Evolutionary conservation across 1,284 basidiomycete genomes (phyloP).

Genomic region (Inonotus obliquus): DNA sequence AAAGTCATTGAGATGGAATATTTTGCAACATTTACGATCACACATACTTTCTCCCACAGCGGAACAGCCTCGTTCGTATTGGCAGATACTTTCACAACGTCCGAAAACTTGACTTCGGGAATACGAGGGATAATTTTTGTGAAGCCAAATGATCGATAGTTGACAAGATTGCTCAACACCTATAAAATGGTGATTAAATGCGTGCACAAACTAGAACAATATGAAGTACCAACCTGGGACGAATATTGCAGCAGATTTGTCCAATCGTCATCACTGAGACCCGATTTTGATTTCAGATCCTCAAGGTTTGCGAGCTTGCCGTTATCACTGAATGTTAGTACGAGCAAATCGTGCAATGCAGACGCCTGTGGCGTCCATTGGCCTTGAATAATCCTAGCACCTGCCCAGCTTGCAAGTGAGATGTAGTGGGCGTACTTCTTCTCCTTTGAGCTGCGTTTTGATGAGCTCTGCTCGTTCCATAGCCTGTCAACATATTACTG

Average conservation of each 20-base stretch:
- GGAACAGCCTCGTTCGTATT: constrained; percentile 49
- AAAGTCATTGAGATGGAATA: not conserved
- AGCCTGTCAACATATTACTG: not conserved
- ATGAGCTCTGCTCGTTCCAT: not conserved
- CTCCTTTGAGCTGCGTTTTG: constrained; percentile 52
- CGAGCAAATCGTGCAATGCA: constrained; percentile 64
- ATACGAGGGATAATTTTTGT: constrained; percentile 79
- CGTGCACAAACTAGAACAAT: not conserved
- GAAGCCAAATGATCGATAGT: constrained; percentile 78
- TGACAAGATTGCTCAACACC: constrained; percentile 74
- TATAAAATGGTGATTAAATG: constrained; percentile 27
- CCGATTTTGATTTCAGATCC: constrained; percentile 47
- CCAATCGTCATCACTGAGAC: constrained; percentile 57
- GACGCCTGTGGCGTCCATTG: constrained; percentile 69
- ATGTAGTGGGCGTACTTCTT: constrained; percentile 74
- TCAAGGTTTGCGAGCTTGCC: constrained; percentile 55
- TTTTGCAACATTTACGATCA: not conserved
- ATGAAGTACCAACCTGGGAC: constrained; percentile 49
- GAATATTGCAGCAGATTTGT: constrained; percentile 66
- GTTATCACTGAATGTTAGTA: constrained; percentile 59
- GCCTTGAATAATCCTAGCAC: constrained; percentile 75
- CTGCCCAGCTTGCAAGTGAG: constrained; percentile 71
- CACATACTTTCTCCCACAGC: constrained; percentile 58
- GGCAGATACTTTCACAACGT: constrained; percentile 54
- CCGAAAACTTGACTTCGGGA: constrained; percentile 53